Conservation (phyloP, 352 stramenopile genomes). For the Globisporangium yorkense region DNA sequence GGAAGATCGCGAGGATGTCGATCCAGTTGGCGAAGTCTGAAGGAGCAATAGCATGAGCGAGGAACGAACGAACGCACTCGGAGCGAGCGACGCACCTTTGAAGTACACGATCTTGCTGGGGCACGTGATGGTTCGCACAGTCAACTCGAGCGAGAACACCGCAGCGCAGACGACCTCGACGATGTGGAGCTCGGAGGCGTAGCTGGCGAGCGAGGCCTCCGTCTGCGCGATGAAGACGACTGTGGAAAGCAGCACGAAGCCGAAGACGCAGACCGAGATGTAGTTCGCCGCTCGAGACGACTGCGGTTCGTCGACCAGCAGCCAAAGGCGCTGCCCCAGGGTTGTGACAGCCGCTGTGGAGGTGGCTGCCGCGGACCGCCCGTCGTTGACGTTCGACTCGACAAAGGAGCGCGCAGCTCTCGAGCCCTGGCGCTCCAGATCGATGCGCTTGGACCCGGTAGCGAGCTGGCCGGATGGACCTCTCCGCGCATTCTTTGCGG, state of each 20-base stretch:
- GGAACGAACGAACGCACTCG: too few relatives aligned
- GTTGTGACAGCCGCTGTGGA: conserved; percentile 1
- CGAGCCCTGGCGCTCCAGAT: conserved; percentile 3
- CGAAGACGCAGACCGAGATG: conserved; percentile 52
- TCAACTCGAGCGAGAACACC: conserved; percentile 62
- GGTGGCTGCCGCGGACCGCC: background rate
- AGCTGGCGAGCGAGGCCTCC: conserved; percentile 32
- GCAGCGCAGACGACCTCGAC: conserved; percentile 45
- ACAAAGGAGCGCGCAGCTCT: background rate
- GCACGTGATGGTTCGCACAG: conserved; percentile 37
- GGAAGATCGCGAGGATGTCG: conserved; percentile 78
- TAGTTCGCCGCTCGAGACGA: conserved; percentile 56
- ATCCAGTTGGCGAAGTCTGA: conserved; percentile 75
- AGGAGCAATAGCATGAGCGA: background rate
- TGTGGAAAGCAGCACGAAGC: conserved; percentile 61
- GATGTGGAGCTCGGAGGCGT: conserved; percentile 23
- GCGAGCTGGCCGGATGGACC: background rate
- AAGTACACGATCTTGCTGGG: conserved; percentile 48
- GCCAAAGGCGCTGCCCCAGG: conserved; percentile 22
- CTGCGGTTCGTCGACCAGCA: conserved; percentile 67
- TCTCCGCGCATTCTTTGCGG: background rate
- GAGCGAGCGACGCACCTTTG: conserved; percentile 21
- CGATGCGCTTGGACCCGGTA: background rate
- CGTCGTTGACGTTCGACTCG: background rate
- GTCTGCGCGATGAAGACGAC: conserved; percentile 68